A percentile compares a stretch with the other conserved stretches of the same genome.
Conservation (phyloP, 2,329 filamentous ascomycete genomes). For the Akanthomyces dipterigenus region DNA sequence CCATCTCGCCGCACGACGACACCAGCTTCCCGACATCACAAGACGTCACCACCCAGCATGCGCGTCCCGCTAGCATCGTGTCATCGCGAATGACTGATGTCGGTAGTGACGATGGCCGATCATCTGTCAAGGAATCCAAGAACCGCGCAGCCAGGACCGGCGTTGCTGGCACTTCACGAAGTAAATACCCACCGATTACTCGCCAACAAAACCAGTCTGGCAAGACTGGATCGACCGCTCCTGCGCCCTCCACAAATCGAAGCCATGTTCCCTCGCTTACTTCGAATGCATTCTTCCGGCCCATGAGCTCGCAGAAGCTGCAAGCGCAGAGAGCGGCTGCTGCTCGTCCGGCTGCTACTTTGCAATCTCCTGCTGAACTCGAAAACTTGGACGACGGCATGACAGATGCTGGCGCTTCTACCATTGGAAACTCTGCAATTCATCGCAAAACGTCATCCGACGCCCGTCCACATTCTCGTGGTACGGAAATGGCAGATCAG, state of each 20-base stretch:
- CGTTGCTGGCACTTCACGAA: conserved; percentile 40
- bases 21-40: conserved; percentile 33
- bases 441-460: conserved; percentile 19
- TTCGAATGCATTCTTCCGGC: conserved; percentile 86
- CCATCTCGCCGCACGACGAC: conserved; percentile 32
- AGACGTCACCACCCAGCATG: conserved; percentile 33
- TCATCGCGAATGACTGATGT: conserved; percentile 67
- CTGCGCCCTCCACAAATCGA: conserved; percentile 52
- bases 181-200: conserved; percentile 39
- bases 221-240: conserved; percentile 39
- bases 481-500: conserved; percentile 73
- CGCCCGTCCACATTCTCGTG: conserved; percentile 63
- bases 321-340: conserved; percentile 75
- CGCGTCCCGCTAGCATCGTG: conserved; percentile 57
- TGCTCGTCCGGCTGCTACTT: conserved; percentile 36
- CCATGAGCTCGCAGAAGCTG: conserved; percentile 92
- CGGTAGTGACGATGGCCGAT: conserved; percentile 45
- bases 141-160: conserved; percentile 29
- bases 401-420: conserved; percentile 37
- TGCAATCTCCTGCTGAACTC: conserved; percentile 26
- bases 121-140: not conserved
- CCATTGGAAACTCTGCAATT: conserved; percentile 31
- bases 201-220: conserved; percentile 40
- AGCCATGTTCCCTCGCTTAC: conserved; percentile 87
- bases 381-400: conserved; percentile 32